Evolutionary conservation across 176 grass and related monocot species (phyloP), one percentile per base, ranked within the genome.

Genomic region (Cymbopogon citratus): DNA sequence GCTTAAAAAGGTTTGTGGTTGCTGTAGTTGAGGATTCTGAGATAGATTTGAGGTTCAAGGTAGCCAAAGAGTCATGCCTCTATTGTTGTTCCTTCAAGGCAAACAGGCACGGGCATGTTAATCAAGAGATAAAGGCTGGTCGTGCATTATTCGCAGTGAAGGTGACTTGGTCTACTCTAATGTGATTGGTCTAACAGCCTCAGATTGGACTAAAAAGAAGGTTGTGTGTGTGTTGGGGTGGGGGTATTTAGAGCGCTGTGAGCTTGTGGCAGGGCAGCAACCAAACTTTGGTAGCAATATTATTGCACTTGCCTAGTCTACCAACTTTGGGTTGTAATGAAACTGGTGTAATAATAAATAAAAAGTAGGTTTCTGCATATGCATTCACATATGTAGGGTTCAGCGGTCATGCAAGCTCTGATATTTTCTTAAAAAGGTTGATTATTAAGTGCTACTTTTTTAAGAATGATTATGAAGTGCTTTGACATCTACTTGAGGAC

Each of bases 31-130:
- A 2, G 38, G 5, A 8, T 59, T 16, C 48, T 68, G 3, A 7
- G 49, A 44, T 84, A 49, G 25, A 45, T 84, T 77, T 84, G 73
- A 84, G 23, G 73, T 77, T 84, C 35, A 60, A 60, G 45, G 16
- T 60, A 57, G 25, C 11, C 8, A 1, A 24, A 16, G 12, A 11
- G 11, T 19, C 33, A 3, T 29, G 44, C 64, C 4, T 67, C 64
- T n/a, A 44, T 71, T 26, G 68, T n/a, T 43, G 38, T 26, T 44
- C 68, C 21, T 71, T 71, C 23, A 15, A 43, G 11, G 68, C 68
- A 12, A 43, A 6, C n/a, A 25, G 6, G 21, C 38, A 44, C 14
- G 68, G 68, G n/a, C n/a, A 8, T 44, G n/a, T 12, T 3, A 43
- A 12, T 26, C 2, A 43, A 26, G n/a, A 71, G 68, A 71, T 71